Evolutionary conservation across 2,329 filamentous ascomycete species (phyloP), one percentile per base, ranked within the genome.

Genomic region (Seiridium unicorne): DNA sequence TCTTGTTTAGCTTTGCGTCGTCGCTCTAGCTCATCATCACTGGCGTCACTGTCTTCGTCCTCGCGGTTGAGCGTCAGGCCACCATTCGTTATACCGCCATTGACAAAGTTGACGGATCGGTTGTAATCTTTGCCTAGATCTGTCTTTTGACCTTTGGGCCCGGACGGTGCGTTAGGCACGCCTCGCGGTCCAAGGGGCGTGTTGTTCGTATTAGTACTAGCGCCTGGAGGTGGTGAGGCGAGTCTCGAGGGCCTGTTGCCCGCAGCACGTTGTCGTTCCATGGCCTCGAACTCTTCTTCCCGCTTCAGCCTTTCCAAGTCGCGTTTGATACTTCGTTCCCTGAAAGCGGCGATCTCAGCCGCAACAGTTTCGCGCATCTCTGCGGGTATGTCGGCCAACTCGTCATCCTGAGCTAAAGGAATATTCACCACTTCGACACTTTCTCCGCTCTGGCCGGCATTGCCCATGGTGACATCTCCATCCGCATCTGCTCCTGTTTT

Each of bases 291-390:
- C 72, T 98, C 94, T 72, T 99, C 95, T 74, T 99, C 95, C 49
- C 89, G 84, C 70, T 89, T 88, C 42, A 97, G 78, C 3, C 95
- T 90, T 74, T 99, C 95, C 70, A 96, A 79, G 71, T 99, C 95
- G 44, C 94, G 85, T 62, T 90, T 87, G 61, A 88, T 97, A 67
- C 94, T 97, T 26, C 94, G 85, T 66, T 99, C 95, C 65, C 95
- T 85, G 79, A 99, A 99, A 0, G 93, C 91, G 0, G 92, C 89
- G 69, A 99, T 99, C 73, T 99, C 96, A 60, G 89, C 89, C 0
- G 95, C 92, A 13, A 99, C 95, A 0, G 92, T 93, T 72, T 96
- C 95, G 32, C 95, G 89, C 92, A 97, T 96, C 72, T 98, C 95
- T 1, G 92, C 89, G 0, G 95, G 95, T 53, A 99, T 97, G 69